phyloP scores from a whole-genome alignment of 305 asterid genomes.

The Lippia alba region DNA sequence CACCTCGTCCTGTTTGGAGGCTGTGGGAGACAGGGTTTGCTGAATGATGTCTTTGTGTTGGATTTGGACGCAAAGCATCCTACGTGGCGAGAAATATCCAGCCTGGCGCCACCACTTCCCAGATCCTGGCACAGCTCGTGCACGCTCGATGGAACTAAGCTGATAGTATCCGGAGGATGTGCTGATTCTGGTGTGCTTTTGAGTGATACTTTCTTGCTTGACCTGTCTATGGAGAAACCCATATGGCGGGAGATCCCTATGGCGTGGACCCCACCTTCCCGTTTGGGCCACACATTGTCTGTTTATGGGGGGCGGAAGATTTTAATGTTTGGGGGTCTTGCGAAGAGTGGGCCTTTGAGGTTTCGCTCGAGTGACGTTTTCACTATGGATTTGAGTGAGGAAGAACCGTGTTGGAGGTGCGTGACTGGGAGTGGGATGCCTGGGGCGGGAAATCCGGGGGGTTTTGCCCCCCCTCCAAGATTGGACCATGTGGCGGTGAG shows the following conservation, averaged over 20 bases:
- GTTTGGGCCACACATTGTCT: conserved; percentile 78
- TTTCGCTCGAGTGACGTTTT: conserved; percentile 90
- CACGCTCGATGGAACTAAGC: conserved; percentile 80
- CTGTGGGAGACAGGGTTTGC: conserved; percentile 89
- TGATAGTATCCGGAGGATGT: conserved; percentile 88
- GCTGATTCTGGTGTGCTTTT: conserved; percentile 85
- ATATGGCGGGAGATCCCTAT: conserved; percentile 85
- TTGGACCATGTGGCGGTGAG: conserved; percentile 93
- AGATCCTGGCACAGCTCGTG: conserved; percentile 94
- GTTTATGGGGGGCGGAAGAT: conserved; percentile 84
- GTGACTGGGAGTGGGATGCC: conserved; percentile 93
- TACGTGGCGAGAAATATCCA: conserved; percentile 89
- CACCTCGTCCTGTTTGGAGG: conserved; percentile 87
- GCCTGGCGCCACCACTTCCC: conserved; percentile 93
- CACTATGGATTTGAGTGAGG: conserved; percentile 89
- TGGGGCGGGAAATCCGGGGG: conserved; percentile 90
- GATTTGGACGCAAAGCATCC: conserved; percentile 87
- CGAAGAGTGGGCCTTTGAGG: conserved; percentile 82
- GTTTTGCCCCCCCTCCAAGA: conserved; percentile 85
- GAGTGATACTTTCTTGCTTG: conserved; percentile 82
- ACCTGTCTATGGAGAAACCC: conserved; percentile 78
- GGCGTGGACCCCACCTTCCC: conserved; percentile 88
- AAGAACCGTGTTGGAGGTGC: conserved; percentile 82
- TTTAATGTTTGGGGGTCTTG: conserved; percentile 93
- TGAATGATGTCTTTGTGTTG: conserved; percentile 82